A percentile compares a stretch with the other conserved stretches of the same genome.
These are phyloP conservation scores for Solanum rostratum DNA, from an alignment of 257 asterid species.

Conservation along the genomic window DNA sequence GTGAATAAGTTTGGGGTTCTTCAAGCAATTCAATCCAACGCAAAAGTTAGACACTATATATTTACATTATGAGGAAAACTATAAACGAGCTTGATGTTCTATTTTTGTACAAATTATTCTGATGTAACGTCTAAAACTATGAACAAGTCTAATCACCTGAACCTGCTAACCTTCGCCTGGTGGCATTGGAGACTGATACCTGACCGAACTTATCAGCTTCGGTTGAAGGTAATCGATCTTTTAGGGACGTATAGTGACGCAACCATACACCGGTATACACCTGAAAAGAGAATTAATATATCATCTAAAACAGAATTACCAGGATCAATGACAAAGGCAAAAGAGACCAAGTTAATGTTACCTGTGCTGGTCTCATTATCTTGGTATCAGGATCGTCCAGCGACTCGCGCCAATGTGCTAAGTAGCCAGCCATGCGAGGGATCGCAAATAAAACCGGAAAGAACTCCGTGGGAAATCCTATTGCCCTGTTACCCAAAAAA, in stretches of 20 bases:
- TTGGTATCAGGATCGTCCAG: slow-evolving; percentile 88
- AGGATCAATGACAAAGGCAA: neutral
- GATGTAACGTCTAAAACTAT: neutral
- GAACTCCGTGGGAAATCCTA: slow-evolving; percentile 95
- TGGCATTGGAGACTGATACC: slow-evolving; percentile 78
- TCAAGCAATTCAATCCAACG: no score
- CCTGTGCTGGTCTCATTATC: slow-evolving; percentile 98
- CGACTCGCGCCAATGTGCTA: slow-evolving; percentile 96
- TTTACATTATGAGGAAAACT: neutral
- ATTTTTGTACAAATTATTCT: neutral
- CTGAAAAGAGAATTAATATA: slow-evolving; percentile 18
- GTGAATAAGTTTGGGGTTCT: no score
- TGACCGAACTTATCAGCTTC: slow-evolving; percentile 63
- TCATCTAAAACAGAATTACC: neutral
- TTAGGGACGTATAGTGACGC: slow-evolving; percentile 54
- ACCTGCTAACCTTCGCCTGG: slow-evolving; percentile 86
- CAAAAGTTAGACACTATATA: no score
- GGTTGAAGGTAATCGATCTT: slow-evolving; percentile 34
- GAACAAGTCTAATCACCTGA: slow-evolving; percentile 37
- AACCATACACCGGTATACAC: slow-evolving; percentile 92
- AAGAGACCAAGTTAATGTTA: neutral
- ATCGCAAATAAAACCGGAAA: slow-evolving; percentile 86
- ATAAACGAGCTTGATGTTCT: neutral
- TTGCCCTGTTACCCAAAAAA: slow-evolving; percentile 47
- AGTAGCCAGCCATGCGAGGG: slow-evolving; percentile 97